Percentiles rank a stretch among this genome's conserved stretches.
Evolutionary conservation across 371 early-diverging fungal genomes (phyloP).

Genomic region (Apophysomyces elegans): DNA sequence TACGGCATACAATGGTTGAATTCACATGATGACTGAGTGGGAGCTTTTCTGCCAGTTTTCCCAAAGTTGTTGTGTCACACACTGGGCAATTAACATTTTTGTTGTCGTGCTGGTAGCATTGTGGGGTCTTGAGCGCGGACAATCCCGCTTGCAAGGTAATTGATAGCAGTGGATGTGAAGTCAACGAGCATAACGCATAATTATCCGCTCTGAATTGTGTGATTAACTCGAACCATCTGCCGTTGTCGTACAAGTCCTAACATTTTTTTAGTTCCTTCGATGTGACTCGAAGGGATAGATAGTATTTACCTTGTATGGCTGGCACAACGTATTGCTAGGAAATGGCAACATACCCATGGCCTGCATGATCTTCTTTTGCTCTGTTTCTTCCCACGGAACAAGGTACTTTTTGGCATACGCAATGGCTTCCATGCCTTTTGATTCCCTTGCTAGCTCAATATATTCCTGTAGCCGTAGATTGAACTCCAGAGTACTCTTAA

Average conservation of each 20-base stretch:
- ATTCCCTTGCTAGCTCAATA: constrained; percentile 79
- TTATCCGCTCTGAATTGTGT: constrained; percentile 82
- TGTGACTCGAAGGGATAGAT: not conserved
- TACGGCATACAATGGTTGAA: constrained; percentile 90
- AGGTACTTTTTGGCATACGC: constrained; percentile 84
- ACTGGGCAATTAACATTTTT: constrained; percentile 94
- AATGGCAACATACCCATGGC: constrained; percentile 91
- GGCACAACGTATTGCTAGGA: constrained; percentile 70
- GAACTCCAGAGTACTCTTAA: constrained; percentile 91
- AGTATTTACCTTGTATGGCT: constrained; percentile 31
- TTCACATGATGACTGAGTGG: constrained; percentile 94
- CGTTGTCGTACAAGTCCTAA: constrained; percentile 65
- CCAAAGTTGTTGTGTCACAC: constrained; percentile 84
- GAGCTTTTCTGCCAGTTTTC: constrained; percentile 78
- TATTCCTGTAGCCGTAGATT: constrained; percentile 92
- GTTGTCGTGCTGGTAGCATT: constrained; percentile 74
- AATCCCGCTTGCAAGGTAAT: constrained; percentile 92
- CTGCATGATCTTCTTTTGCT: constrained; percentile 77
- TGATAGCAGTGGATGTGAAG: constrained; percentile 81
- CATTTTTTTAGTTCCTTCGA: constrained; percentile 2
- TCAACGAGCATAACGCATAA: constrained; percentile 83
- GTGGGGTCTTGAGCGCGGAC: constrained; percentile 87
- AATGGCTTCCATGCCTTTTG: constrained; percentile 75
- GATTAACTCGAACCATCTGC: constrained; percentile 83
- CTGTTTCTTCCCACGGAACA: constrained; percentile 71